These are phyloP conservation scores for Pilasporangium apinafurcum DNA, from an alignment of 352 stramenopile genomes.

Conservation along the genomic window DNA sequence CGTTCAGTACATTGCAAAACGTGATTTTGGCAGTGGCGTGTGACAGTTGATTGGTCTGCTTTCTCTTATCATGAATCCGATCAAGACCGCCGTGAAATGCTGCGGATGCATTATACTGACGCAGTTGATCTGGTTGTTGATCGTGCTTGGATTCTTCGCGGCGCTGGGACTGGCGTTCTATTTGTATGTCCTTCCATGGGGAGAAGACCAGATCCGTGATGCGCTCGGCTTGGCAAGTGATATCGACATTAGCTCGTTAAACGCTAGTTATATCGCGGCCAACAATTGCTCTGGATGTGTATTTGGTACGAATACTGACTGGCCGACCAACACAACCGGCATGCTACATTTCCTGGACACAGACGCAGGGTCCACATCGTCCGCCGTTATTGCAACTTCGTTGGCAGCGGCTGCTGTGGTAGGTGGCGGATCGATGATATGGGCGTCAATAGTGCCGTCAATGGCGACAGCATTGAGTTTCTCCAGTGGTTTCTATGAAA, in stretches of 20 bases:
- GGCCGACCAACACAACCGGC: conserved; percentile 69
- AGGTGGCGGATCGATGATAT: conserved; percentile 63
- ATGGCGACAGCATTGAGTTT: conserved; percentile 60
- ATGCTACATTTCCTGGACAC: conserved; percentile 72
- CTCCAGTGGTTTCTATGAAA: conserved; percentile 73
- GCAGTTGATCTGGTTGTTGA: conserved; percentile 57
- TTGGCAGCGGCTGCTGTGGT: conserved; percentile 42
- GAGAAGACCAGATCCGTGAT: conserved; percentile 61
- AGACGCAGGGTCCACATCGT: conserved; percentile 47
- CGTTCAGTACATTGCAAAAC: too few species aligned
- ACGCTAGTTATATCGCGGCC: conserved; percentile 34
- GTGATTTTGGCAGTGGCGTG: too few species aligned
- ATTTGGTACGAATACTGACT: conserved; percentile 77
- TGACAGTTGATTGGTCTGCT: too few species aligned
- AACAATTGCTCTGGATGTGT: conserved; percentile 82
- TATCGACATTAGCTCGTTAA: conserved; percentile 43
- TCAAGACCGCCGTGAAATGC: conserved; percentile 45
- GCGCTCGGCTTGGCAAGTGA: conserved; percentile 36
- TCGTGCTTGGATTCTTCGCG: conserved; percentile 44
- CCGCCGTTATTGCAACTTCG: conserved; percentile 59
- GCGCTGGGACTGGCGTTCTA: conserved; percentile 60
- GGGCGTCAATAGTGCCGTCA: conserved; percentile 58
- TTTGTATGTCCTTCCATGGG: conserved; percentile 66
- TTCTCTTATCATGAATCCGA: conserved; percentile 11
- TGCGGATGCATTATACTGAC: conserved; percentile 71